These are phyloP conservation scores for Tetragonia tetragonoides DNA, from an alignment of 148 eudicot species.

Conservation along the genomic window DNA sequence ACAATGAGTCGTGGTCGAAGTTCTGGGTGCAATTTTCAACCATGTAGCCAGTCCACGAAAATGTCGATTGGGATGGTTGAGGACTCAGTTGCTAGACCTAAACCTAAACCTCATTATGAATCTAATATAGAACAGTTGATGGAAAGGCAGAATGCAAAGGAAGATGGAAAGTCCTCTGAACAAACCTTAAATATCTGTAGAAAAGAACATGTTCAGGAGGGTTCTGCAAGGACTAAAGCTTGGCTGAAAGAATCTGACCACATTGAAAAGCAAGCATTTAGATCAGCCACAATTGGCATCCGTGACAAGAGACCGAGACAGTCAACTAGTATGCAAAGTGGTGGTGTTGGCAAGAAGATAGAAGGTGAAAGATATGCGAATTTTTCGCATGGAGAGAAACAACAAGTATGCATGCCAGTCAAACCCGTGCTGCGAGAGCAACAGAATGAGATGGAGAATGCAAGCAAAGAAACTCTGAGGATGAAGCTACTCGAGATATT, in stretches of 20 bases:
- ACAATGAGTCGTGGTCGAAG: slow-evolving; percentile 46
- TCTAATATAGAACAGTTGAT: slow-evolving; percentile 22
- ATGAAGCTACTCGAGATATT: slow-evolving; percentile 75
- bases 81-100: slow-evolving; percentile 34
- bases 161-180: slow-evolving; percentile 21
- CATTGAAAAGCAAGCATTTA: slow-evolving; percentile 29
- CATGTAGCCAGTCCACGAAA: slow-evolving; percentile 67
- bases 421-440: slow-evolving; percentile 37
- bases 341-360: slow-evolving; percentile 31
- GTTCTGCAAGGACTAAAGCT: slow-evolving; percentile 44
- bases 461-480: slow-evolving; percentile 50
- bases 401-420: slow-evolving; percentile 24
- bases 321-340: slow-evolving; percentile 24
- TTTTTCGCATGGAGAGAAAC: slow-evolving; percentile 31
- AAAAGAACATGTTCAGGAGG: slow-evolving; percentile 27
- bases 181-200: slow-evolving; percentile 20
- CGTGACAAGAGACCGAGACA: slow-evolving; percentile 15
- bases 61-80: slow-evolving; percentile 71
- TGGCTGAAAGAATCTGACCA: slow-evolving; percentile 27
- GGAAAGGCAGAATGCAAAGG: slow-evolving; percentile 19
- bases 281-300: slow-evolving; percentile 18
- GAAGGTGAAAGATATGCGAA: slow-evolving; percentile 29
- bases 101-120: slow-evolving; percentile 22
- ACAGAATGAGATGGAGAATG: slow-evolving; percentile 29
- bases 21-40: slow-evolving; percentile 48